Evolutionary conservation across 1,139 yeast genomes (phyloP).

Genomic region (Saccharomyces hybrid): DNA sequence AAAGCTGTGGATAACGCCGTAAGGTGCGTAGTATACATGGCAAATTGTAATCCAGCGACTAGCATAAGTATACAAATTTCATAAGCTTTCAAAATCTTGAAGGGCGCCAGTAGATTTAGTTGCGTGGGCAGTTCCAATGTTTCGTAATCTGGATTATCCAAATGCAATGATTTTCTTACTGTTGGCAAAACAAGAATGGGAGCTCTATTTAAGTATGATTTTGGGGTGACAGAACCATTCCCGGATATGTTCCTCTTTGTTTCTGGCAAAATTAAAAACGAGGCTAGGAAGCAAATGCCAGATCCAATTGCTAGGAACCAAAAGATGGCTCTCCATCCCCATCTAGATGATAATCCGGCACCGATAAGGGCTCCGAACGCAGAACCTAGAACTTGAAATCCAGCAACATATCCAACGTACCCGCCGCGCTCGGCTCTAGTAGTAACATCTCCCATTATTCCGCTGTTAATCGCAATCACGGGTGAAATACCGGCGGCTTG

Average conservation of each 20-base stretch:
- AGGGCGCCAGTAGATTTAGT: constrained; percentile 41
- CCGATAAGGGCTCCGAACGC: constrained; percentile 75
- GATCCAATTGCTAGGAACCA: constrained; percentile 63
- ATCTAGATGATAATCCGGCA: constrained; percentile 49
- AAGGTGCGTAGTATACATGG: constrained; percentile 60
- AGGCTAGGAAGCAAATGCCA: too few species aligned
- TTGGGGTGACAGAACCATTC: too few species aligned
- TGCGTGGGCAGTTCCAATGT: constrained; percentile 27
- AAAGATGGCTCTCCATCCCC: constrained; percentile 72
- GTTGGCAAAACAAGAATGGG: too few species aligned
- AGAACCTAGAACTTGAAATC: constrained; percentile 59
- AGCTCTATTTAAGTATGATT: too few species aligned
- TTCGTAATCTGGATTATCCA: constrained; percentile 29
- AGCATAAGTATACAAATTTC: constrained; percentile 30
- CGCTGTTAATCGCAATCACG: constrained; percentile 56
- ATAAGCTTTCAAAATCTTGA: constrained; percentile 36
- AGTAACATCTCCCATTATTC: constrained; percentile 63
- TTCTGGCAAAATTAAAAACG: too few species aligned
- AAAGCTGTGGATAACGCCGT: constrained; percentile 57
- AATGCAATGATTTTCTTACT: constrained; percentile 24
- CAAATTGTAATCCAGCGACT: constrained; percentile 48
- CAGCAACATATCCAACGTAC: constrained; percentile 53
- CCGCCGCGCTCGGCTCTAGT: constrained; percentile 59
- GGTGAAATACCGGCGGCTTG: constrained; percentile 71
- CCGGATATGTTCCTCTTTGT: too few species aligned